Conservation (phyloP, 2,329 filamentous ascomycete genomes). For the Arthrocladium fulminans region DNA sequence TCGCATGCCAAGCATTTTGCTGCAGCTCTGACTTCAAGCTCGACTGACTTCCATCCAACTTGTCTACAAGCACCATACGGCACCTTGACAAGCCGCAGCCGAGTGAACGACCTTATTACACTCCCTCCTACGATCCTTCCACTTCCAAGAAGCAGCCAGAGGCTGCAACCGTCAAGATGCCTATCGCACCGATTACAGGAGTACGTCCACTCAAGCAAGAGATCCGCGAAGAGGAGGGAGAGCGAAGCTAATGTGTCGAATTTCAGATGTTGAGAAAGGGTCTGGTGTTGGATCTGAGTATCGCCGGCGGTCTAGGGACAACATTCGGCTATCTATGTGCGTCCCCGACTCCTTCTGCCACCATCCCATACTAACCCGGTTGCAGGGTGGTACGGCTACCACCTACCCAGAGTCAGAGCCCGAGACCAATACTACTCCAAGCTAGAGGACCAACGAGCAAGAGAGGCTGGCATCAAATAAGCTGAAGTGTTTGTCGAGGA, state of each 20-base stretch:
- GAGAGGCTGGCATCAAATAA: constrained; percentile 23
- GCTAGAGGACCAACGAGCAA: constrained; percentile 53
- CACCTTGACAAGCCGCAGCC: constrained; percentile 8
- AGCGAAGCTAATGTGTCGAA: constrained; percentile 11
- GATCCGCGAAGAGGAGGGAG: constrained; percentile 13
- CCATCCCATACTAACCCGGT: constrained; percentile 1
- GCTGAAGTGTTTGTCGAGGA: neutral
- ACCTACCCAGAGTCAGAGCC: constrained; percentile 55
- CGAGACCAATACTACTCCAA: constrained; percentile 56
- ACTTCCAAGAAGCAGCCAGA: neutral
- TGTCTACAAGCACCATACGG: constrained; percentile 21
- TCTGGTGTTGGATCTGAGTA: constrained; percentile 58
- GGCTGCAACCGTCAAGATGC: constrained; percentile 28
- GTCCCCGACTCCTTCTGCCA: constrained; percentile 40
- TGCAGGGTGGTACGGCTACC: constrained; percentile 43
- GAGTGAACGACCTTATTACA: neutral
- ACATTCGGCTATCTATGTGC: constrained; percentile 58
- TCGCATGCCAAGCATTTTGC: constrained; percentile 6
- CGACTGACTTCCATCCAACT: neutral
- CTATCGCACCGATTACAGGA: constrained; percentile 40
- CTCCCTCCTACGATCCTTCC: neutral
- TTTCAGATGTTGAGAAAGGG: constrained; percentile 56
- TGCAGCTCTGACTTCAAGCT: constrained; percentile 7
- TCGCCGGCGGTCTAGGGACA: constrained; percentile 55
- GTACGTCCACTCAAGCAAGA: constrained; percentile 28